phyloP scores from a whole-genome alignment of 2,329 filamentous ascomycete genomes.

The Grosmannia serpens region DNA sequence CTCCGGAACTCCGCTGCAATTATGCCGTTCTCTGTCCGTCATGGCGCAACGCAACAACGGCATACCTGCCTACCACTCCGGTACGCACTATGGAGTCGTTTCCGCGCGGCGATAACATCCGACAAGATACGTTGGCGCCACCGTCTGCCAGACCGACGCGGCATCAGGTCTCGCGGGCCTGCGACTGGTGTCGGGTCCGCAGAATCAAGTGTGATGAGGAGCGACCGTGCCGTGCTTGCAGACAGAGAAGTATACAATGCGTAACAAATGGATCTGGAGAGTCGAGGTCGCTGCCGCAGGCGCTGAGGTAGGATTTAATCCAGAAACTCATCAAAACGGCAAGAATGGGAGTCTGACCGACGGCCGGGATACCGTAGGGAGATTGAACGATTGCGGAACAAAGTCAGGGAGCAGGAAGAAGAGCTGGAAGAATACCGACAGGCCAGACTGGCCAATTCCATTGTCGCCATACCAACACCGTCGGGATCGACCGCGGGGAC shows the following conservation, averaged over 20 bases:
- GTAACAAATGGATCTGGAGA: not conserved
- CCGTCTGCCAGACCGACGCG: not conserved
- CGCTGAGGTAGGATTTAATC: not conserved
- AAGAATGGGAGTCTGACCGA: not conserved
- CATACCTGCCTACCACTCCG: too few species aligned
- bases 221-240: conserved; percentile 3
- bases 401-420: not conserved
- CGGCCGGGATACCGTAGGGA: not conserved
- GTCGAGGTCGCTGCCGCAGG: conserved; percentile 5
- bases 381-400: not conserved
- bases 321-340: too few species aligned
- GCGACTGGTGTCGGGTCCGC: conserved; percentile 5
- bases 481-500: not conserved
- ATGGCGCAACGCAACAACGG: too few species aligned
- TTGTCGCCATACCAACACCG: not conserved
- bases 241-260: not conserved
- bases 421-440: not conserved
- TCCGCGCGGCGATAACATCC: too few species aligned
- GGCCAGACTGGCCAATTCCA: not conserved
- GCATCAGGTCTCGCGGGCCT: conserved; percentile 6
- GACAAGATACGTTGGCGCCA: too few species aligned
- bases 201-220: conserved; percentile 5
- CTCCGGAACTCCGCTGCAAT: too few species aligned
- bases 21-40: too few species aligned
- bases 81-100: too few species aligned